A percentile compares a stretch with the other conserved stretches of the same genome.
Conservation (phyloP, 768 basidiomycete genomes). For the Tulasnella sp. region DNA sequence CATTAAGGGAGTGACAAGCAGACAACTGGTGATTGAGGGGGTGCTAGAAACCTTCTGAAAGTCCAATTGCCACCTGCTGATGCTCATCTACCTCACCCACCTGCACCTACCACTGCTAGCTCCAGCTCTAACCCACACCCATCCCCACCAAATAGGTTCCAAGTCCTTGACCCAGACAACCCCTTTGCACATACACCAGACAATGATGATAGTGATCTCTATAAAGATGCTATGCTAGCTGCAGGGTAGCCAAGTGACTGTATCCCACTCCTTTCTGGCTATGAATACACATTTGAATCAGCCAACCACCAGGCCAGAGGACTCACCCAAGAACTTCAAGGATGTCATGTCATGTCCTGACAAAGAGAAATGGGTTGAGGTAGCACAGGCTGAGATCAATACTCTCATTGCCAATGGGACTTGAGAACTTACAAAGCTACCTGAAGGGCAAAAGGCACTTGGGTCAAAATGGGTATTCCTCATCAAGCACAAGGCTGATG, state of each 20-base stretch:
- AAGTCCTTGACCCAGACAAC: too few relatives aligned
- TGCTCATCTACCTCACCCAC: neutral
- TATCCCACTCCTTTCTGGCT: neutral
- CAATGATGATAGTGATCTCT: too few relatives aligned
- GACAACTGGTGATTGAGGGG: neutral
- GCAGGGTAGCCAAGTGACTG: too few relatives aligned
- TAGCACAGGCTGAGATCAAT: neutral
- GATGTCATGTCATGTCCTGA: neutral
- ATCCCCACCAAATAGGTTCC: neutral
- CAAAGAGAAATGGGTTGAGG: slow-evolving; percentile 2
- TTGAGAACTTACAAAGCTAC: slow-evolving; percentile 23
- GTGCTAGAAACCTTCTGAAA: neutral
- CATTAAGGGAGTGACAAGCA: neutral
- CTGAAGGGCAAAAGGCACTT: slow-evolving; percentile 25
- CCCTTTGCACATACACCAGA: too few relatives aligned
- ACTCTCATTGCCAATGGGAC: slow-evolving; percentile 19
- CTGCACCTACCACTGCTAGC: too few relatives aligned
- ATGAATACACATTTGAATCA: neutral
- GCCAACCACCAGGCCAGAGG: neutral
- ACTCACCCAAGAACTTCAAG: neutral
- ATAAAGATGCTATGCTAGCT: too few relatives aligned
- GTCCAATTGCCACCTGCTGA: neutral
- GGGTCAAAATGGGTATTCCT: slow-evolving; percentile 28
- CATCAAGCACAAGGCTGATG: slow-evolving; percentile 23
- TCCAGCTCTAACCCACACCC: too few relatives aligned